Evolutionary conservation across 2,329 filamentous ascomycete species (phyloP).

Genomic region (Cladophialophora yegresii): DNA sequence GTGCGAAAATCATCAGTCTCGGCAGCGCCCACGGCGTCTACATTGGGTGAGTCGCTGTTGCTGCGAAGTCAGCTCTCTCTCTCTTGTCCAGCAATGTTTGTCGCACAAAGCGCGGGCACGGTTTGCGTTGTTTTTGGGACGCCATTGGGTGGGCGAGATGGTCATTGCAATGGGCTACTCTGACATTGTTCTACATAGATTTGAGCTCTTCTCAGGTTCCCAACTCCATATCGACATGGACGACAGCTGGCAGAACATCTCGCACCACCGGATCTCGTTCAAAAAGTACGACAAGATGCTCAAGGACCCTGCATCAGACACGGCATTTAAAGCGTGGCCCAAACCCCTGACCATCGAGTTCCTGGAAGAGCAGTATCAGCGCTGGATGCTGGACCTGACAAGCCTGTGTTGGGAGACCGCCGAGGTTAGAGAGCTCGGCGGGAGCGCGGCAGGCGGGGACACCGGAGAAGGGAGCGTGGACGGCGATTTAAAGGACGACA

Average conservation of each 20-base stretch:
- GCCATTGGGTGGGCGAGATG: neutral
- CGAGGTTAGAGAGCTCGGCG: slow-evolving; percentile 34
- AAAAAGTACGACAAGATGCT: slow-evolving; percentile 35
- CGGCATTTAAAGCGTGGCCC: slow-evolving; percentile 34
- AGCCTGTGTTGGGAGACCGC: slow-evolving; percentile 35
- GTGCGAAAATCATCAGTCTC: slow-evolving; percentile 35
- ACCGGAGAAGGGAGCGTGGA: slow-evolving; percentile 19
- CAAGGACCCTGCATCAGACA: slow-evolving; percentile 30
- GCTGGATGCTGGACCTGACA: slow-evolving; percentile 34
- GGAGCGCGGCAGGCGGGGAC: slow-evolving; percentile 12
- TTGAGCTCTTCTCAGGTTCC: slow-evolving; percentile 35
- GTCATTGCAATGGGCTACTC: neutral
- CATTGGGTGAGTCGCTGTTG: slow-evolving; percentile 33
- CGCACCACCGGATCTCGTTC: slow-evolving; percentile 35
- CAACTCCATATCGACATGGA: slow-evolving; percentile 38
- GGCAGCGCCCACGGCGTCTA: slow-evolving; percentile 35
- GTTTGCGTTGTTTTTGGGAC: neutral
- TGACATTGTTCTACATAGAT: slow-evolving; percentile 20
- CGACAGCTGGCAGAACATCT: slow-evolving; percentile 37
- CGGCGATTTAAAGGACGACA: slow-evolving; percentile 28
- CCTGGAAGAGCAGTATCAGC: slow-evolving; percentile 35
- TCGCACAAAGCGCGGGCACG: neutral
- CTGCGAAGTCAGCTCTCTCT: neutral
- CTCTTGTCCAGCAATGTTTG: neutral
- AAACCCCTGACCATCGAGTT: slow-evolving; percentile 37